Conservation (phyloP, 176 grass and related monocot species). For the Alloteropsis semialata region DNA sequence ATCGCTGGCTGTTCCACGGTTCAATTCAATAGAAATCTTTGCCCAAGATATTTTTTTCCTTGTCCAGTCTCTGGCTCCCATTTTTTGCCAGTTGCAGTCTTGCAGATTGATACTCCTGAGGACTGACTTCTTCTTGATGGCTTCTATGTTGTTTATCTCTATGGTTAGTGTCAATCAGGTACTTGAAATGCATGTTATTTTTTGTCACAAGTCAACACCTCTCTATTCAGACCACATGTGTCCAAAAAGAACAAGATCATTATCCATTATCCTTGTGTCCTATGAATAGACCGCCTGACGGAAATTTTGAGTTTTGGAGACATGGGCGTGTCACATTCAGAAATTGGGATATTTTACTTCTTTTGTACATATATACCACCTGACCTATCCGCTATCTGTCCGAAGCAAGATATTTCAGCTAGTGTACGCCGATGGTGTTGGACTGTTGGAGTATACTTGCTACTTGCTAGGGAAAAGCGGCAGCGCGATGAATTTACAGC, state of each 20-base stretch:
- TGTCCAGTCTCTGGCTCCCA: background rate
- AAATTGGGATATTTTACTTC: background rate
- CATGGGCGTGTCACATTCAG: background rate
- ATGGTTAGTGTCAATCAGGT: background rate
- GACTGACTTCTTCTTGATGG: background rate
- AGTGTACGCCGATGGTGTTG: background rate
- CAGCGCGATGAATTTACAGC: background rate
- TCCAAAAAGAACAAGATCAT: background rate
- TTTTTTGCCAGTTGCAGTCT: background rate
- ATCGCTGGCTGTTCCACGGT: background rate
- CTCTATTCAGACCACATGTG: background rate
- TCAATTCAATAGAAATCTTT: background rate
- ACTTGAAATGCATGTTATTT: background rate
- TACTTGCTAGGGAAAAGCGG: conserved; percentile 6
- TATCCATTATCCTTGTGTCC: background rate
- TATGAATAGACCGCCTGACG: background rate
- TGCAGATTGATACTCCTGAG: background rate
- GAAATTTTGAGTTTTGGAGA: background rate
- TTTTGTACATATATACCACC: background rate
- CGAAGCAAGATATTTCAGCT: conserved; percentile 13
- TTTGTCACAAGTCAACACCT: background rate
- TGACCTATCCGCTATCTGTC: background rate
- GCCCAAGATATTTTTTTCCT: background rate
- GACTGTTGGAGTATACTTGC: no score
- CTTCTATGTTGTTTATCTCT: background rate